Conservation (phyloP, 495 filamentous ascomycete genomes). For the Annulohypoxylon maeteangense region DNA sequence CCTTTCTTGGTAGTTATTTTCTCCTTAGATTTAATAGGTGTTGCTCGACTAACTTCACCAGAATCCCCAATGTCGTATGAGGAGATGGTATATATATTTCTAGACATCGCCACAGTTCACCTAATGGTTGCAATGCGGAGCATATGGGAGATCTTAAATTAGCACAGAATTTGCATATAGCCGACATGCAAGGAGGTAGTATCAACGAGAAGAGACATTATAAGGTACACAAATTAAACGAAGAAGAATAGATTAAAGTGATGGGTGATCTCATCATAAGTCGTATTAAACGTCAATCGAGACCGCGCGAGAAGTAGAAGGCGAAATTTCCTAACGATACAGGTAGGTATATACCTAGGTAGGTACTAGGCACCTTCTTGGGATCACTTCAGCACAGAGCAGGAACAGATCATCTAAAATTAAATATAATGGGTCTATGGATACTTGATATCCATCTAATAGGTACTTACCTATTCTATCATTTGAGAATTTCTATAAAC, state of each 20-base stretch:
- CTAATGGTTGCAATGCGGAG: not conserved
- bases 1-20: not conserved
- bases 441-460: too few species aligned
- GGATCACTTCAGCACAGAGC: too few species aligned
- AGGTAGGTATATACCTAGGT: too few species aligned
- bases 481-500: too few species aligned
- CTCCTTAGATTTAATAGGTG: too few species aligned
- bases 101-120: not conserved
- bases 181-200: conserved; percentile 29
- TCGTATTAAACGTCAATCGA: too few species aligned
- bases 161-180: conserved; percentile 23
- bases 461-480: too few species aligned
- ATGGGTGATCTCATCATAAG: not conserved
- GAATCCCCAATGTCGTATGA: not conserved
- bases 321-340: too few species aligned
- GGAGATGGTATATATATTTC: not conserved
- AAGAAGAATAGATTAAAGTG: conserved; percentile 24
- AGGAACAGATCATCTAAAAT: too few species aligned
- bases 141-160: not conserved
- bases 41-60: not conserved
- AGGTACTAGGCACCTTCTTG: too few species aligned
- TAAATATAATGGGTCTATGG: too few species aligned
- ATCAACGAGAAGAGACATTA: not conserved
- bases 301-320: too few species aligned
- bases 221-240: not conserved